phyloP scores from a whole-genome alignment of 2,329 filamentous ascomycete genomes.

The Neopestalotiopsis sp. region DNA sequence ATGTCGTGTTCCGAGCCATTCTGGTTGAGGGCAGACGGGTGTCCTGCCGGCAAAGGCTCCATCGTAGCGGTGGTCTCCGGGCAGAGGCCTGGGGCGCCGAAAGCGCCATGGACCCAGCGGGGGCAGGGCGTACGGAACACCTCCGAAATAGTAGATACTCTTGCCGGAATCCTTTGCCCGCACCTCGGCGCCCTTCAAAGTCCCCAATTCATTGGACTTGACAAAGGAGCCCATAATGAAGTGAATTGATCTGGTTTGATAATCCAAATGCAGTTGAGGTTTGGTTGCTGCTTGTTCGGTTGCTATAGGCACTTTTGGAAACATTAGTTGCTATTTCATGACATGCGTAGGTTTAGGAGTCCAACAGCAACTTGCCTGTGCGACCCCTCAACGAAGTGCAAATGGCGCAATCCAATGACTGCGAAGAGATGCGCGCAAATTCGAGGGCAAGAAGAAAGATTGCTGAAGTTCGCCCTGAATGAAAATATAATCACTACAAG shows the following conservation, averaged over 20 bases:
- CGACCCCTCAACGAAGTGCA: too few relatives aligned
- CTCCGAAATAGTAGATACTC: constrained; percentile 53
- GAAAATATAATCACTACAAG: too few relatives aligned
- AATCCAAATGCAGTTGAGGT: too few relatives aligned
- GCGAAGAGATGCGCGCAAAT: too few relatives aligned
- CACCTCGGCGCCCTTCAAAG: constrained; percentile 6
- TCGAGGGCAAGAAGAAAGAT: too few relatives aligned
- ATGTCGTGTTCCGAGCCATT: constrained; percentile 22
- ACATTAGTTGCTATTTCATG: too few relatives aligned
- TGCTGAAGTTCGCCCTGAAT: too few relatives aligned
- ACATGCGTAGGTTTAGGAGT: too few relatives aligned
- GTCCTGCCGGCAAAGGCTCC: constrained; percentile 45
- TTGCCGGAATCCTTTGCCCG: constrained; percentile 1
- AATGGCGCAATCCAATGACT: too few relatives aligned
- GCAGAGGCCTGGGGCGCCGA: constrained; percentile 47
- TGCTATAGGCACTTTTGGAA: too few relatives aligned
- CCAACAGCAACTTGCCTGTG: too few relatives aligned
- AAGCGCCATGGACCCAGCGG: constrained; percentile 53
- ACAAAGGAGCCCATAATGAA: not conserved
- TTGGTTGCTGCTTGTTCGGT: too few relatives aligned
- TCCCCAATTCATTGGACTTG: constrained; percentile 9
- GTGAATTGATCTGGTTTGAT: not conserved
- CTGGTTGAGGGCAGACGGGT: constrained; percentile 55
- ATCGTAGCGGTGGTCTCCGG: constrained; percentile 55
- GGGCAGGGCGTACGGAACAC: constrained; percentile 59